A percentile compares a stretch with the other conserved stretches of the same genome.
These are phyloP conservation scores for Gillenia trifoliata DNA, from an alignment of 306 rosid genomes.

Conservation along the genomic window DNA sequence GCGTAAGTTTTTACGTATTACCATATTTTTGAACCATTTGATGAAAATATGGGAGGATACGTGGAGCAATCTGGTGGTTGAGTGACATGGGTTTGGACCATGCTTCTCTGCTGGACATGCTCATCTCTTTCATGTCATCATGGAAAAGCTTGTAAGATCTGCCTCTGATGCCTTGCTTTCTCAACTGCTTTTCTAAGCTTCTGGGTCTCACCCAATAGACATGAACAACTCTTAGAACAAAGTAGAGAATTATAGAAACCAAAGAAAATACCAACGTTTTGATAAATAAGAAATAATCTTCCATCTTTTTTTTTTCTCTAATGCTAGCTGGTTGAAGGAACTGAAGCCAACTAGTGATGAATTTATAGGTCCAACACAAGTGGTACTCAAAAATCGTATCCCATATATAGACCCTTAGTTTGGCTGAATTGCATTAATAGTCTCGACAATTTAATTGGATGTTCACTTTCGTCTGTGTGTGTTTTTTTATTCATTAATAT, in stretches of 20 bases:
- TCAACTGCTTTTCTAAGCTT: slow-evolving; percentile 20
- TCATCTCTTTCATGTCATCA: slow-evolving; percentile 38
- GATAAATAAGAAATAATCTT: slow-evolving; percentile 12
- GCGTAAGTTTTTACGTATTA: background rate
- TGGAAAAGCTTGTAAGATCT: slow-evolving; percentile 28
- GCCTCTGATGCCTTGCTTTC: slow-evolving; percentile 41
- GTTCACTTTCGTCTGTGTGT: no score
- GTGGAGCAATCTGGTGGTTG: slow-evolving; percentile 29
- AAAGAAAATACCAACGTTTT: slow-evolving; percentile 14
- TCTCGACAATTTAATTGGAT: no score
- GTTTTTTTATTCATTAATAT: no score
- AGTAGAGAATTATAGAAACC: slow-evolving; percentile 3
- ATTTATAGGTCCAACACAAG: background rate
- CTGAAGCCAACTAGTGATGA: background rate
- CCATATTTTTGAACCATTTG: slow-evolving; percentile 29
- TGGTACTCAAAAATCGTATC: background rate
- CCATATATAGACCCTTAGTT: background rate
- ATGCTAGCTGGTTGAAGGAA: background rate
- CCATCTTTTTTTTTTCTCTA: slow-evolving; percentile 13
- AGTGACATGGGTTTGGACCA: slow-evolving; percentile 31
- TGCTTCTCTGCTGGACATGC: slow-evolving; percentile 14
- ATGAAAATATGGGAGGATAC: slow-evolving; percentile 36
- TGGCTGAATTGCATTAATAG: no score
- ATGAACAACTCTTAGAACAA: slow-evolving; percentile 13
- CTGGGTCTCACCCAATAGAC: slow-evolving; percentile 37